Base-by-base conservation (phyloP, 176 grass and related monocot genomes). In the Neostapfia colusana region DNA sequence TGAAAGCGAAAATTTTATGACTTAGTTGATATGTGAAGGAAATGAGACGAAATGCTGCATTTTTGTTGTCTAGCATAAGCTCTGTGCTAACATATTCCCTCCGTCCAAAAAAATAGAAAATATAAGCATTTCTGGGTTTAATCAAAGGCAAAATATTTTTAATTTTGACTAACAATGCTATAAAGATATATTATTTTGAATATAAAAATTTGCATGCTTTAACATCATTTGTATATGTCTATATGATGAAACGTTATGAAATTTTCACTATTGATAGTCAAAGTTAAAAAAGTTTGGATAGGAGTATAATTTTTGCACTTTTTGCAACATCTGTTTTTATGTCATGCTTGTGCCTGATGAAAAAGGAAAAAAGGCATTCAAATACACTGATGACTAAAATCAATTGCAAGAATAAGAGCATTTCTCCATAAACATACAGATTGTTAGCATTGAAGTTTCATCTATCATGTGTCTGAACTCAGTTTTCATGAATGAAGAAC, bases 41-140 rank as follows among this genome's bases (percentile, higher is more conserved):
- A 75, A 69, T 70, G 36, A 3, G 35, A 23, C n/a, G 4, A 41
- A 63, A 28, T 36, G 18, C 35, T 64, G 55, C 27, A 72, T 65
- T 62, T 63, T n/a, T n/a, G n/a, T 24, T 26, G 17, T 20, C 15
- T 39, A 51, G 49, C 43, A 79, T 69, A 79, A 79, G 18, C 23
- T 63, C 55, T 27, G 26, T 26, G 36, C 25, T 63, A 31, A 38
- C 50, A 35, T 50, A 9, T 46, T n/a, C n/a, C n/a, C n/a, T n/a
- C n/a, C n/a, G n/a, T n/a, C n/a, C n/a, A n/a, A n/a, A n/a, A n/a
- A n/a, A n/a, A n/a, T n/a, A n/a, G n/a, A n/a, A n/a, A n/a, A n/a
- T n/a, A n/a, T n/a, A n/a, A 31, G 31, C 31, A 31, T 31, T 31
- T 31, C 1, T 31, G 31, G 31, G 31, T 31, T 31, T 31, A 3